Percentiles rank a stretch among this genome's conserved stretches.
Conservation (phyloP, 495 filamentous ascomycete genomes). For the Tuber umbilicatum region DNA sequence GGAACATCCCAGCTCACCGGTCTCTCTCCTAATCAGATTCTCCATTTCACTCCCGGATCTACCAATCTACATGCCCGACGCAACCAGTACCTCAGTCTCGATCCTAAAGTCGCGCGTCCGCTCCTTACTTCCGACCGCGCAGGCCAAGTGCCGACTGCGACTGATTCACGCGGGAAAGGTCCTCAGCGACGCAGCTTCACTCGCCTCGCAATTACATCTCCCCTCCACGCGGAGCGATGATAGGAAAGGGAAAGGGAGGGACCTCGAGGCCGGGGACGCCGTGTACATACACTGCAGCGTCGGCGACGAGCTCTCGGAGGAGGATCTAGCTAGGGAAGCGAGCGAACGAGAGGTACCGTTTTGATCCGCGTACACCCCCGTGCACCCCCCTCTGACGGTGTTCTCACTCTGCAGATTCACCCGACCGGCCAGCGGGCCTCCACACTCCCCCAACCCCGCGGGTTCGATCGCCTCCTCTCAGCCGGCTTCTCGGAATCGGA, state of each 20-base stretch:
- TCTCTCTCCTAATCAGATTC: slow-evolving; percentile 81
- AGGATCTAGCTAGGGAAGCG: slow-evolving; percentile 66
- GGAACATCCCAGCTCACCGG: slow-evolving; percentile 45
- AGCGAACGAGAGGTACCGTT: slow-evolving; percentile 28
- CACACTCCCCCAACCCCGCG: slow-evolving; percentile 44
- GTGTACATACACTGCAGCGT: slow-evolving; percentile 69
- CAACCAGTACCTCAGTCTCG: slow-evolving; percentile 61
- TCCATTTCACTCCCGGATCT: slow-evolving; percentile 77
- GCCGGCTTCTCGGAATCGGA: slow-evolving; percentile 76
- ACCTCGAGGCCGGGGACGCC: slow-evolving; percentile 20
- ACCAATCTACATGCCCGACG: slow-evolving; percentile 62
- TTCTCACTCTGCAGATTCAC: too few species aligned
- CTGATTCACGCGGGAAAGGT: slow-evolving; percentile 84
- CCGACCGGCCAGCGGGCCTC: slow-evolving; percentile 58
- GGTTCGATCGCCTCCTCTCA: slow-evolving; percentile 78
- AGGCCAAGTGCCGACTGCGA: slow-evolving; percentile 63
- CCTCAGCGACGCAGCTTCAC: slow-evolving; percentile 61
- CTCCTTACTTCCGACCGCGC: slow-evolving; percentile 55
- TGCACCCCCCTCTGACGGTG: too few species aligned
- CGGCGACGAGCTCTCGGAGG: slow-evolving; percentile 60
- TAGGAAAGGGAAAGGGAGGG: slow-evolving; percentile 43
- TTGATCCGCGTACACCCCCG: background rate
- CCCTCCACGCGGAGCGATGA: slow-evolving; percentile 43
- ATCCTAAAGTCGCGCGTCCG: slow-evolving; percentile 79
- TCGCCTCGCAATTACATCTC: slow-evolving; percentile 59